These are phyloP conservation scores for Catharanthus roseus DNA, from an alignment of 257 asterid species.

Conservation along the genomic window DNA sequence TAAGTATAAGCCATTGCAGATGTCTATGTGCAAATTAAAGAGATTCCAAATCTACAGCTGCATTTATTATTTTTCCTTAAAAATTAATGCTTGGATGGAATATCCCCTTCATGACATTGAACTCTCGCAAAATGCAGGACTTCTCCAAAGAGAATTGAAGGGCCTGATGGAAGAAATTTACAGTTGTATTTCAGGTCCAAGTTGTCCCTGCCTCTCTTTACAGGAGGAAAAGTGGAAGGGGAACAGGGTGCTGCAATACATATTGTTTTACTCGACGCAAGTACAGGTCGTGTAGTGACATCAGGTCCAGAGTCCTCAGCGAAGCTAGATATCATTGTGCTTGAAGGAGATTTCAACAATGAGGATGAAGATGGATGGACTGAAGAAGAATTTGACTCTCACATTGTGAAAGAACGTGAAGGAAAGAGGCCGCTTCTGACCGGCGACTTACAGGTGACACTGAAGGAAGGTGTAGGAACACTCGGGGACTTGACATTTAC, in stretches of 20 bases:
- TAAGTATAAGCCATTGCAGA: background rate
- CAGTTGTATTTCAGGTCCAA: constrained; percentile 83
- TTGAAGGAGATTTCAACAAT: constrained; percentile 85
- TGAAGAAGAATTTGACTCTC: constrained; percentile 77
- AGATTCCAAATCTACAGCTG: background rate
- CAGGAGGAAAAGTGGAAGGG: constrained; percentile 92
- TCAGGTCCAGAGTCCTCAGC: constrained; percentile 74
- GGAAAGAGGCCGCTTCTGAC: constrained; percentile 90
- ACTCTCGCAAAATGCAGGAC: constrained; percentile 42
- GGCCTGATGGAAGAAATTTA: constrained; percentile 71
- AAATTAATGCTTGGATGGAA: background rate
- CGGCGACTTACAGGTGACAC: constrained; percentile 75
- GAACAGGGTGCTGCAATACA: constrained; percentile 80
- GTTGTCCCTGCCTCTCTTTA: constrained; percentile 78
- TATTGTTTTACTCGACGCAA: constrained; percentile 66
- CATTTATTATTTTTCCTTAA: background rate
- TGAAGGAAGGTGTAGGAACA: constrained; percentile 87
- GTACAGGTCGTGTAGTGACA: constrained; percentile 57
- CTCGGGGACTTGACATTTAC: constrained; percentile 86
- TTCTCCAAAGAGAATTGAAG: constrained; percentile 86
- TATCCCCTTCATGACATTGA: constrained; percentile 15
- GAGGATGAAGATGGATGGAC: constrained; percentile 89
- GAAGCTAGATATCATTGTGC: constrained; percentile 68
- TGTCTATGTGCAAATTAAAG: background rate
- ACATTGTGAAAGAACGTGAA: constrained; percentile 81